Percentiles rank a stretch among this genome's conserved stretches.
Evolutionary conservation across 345 rosid genomes (phyloP).

Genomic region (Eucalyptus melliodora): DNA sequence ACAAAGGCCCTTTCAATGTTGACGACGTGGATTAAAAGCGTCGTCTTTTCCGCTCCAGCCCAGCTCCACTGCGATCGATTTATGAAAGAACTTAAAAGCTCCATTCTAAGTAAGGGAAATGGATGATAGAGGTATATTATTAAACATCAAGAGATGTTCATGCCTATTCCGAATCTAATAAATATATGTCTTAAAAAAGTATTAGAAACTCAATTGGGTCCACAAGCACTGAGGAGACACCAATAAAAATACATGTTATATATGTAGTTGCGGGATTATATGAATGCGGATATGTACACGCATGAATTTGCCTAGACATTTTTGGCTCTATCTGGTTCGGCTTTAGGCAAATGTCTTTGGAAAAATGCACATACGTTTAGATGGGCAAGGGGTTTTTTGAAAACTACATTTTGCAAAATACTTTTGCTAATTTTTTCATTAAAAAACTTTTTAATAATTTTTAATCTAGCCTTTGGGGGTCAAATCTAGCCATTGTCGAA

Average conservation of each 20-base stretch:
- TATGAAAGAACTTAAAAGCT: neutral
- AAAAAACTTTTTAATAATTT: no score
- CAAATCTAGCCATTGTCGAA: no score
- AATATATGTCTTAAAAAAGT: neutral
- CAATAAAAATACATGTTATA: neutral
- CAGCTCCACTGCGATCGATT: no score
- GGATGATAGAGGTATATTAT: neutral
- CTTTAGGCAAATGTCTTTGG: no score
- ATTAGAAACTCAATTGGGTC: neutral
- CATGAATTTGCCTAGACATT: neutral
- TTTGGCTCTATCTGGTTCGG: rapidly evolving
- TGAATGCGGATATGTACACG: neutral
- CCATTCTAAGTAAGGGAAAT: no score
- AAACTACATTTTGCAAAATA: no score
- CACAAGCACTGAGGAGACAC: rapidly evolving
- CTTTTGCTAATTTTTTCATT: no score
- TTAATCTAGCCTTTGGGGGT: rapidly evolving
- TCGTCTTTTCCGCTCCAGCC: neutral
- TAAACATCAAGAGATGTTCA: neutral
- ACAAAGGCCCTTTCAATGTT: neutral
- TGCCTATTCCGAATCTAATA: neutral
- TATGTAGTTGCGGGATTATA: neutral
- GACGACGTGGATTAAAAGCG: neutral
- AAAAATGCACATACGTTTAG: no score
- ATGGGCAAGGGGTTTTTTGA: rapidly evolving